Evolutionary conservation across 352 stramenopile genomes (phyloP).

Genomic region (Phytophthora fragariaefolia): DNA sequence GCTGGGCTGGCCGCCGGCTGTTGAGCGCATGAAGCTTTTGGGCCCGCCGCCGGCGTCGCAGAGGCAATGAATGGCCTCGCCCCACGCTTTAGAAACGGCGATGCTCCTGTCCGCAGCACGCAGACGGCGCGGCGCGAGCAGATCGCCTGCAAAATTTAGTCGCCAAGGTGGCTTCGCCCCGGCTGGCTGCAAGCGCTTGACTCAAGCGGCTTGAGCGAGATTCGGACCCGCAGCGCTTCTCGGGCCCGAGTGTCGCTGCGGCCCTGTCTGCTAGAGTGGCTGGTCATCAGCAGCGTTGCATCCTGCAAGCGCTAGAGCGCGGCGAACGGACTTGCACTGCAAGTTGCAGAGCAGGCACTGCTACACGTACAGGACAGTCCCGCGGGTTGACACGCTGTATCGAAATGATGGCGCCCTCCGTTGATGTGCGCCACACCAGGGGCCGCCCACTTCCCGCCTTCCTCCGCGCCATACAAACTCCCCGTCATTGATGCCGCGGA

Average conservation of each 20-base stretch:
- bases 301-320: background rate
- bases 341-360: background rate
- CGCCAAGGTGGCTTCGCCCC: background rate
- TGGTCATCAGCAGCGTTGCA: background rate
- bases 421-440: conserved; percentile 7
- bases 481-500: conserved; percentile 25
- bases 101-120: conserved; percentile 1
- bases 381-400: background rate
- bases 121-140: conserved; percentile 23
- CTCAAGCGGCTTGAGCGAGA: too few relatives aligned
- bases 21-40: background rate
- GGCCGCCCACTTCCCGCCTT: conserved; percentile 14
- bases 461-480: conserved; percentile 7
- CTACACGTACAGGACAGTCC: too few relatives aligned
- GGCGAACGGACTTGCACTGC: background rate
- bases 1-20: background rate
- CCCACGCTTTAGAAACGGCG: conserved; percentile 14
- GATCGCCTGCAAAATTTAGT: conserved; percentile 27
- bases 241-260: conserved; percentile 5
- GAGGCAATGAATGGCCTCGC: background rate
- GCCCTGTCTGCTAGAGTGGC: conserved; percentile 15
- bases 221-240: conserved; percentile 10
- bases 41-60: too few relatives aligned
- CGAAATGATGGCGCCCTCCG: background rate
- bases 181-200: background rate